phyloP scores from a whole-genome alignment of 352 stramenopile genomes.

The Globisporangium recalcitrans region DNA sequence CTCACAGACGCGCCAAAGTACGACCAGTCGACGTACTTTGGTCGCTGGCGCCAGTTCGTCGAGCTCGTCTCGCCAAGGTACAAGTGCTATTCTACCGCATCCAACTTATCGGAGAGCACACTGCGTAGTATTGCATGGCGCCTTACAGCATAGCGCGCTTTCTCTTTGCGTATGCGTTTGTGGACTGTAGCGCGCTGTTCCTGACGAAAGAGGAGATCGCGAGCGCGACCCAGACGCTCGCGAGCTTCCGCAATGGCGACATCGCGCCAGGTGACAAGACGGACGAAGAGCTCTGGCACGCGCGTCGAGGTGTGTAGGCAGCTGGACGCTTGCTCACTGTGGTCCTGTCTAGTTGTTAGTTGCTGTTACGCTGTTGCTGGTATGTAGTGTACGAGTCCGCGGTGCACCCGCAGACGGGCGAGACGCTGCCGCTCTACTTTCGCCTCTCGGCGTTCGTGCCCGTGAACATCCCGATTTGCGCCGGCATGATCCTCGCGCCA shows the following conservation, averaged over 20 bases:
- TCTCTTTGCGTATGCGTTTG: neutral
- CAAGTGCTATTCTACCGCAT: too few species aligned
- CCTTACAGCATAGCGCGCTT: too few species aligned
- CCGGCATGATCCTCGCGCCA: constrained; percentile 76
- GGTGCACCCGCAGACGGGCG: constrained; percentile 79
- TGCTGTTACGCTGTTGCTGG: neutral
- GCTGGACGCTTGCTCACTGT: neutral
- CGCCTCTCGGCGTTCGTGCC: constrained; percentile 82
- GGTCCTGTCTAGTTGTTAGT: too few species aligned
- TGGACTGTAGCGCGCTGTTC: constrained; percentile 47
- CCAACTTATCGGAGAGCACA: too few species aligned
- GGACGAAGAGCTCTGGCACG: constrained; percentile 74
- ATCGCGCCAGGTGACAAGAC: constrained; percentile 37
- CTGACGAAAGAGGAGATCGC: constrained; percentile 63
- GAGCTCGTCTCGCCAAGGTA: constrained; percentile 77
- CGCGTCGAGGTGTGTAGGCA: constrained; percentile 42
- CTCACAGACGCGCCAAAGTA: constrained; percentile 60
- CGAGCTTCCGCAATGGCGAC: constrained; percentile 47
- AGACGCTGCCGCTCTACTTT: constrained; percentile 60
- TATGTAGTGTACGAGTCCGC: constrained; percentile 64
- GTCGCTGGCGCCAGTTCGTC: constrained; percentile 78
- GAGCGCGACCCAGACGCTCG: constrained; percentile 43
- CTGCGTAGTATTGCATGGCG: too few species aligned
- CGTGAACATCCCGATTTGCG: constrained; percentile 85
- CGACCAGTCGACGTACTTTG: constrained; percentile 84